Base-by-base conservation (phyloP, 306 rosid species). In the Ormosia semicastrata region DNA sequence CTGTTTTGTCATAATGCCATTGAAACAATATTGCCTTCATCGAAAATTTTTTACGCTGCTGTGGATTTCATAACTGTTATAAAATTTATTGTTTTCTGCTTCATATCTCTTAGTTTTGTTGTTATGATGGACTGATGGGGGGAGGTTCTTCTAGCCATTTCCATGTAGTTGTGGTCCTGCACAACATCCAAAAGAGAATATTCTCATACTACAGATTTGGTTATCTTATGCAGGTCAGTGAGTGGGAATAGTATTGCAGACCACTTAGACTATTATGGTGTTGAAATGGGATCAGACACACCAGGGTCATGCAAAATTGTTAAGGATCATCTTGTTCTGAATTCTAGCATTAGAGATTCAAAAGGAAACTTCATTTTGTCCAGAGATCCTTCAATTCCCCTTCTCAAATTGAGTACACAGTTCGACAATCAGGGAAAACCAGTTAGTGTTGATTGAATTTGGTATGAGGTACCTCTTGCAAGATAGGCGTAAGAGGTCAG, bases 201-300 rank as follows among this genome's bases (percentile, higher is more conserved):
- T n/a, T n/a, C 30, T 44, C 32, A 62, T 50, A 58, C 2, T 30
- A 62, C 32, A 33, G 40, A 34, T 63, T 78, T 67, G 86, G 49
- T 79, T 59, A 60, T 43, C 10, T 60, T 66, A 65, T 86, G 90
- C 98, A 95, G 99, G 78, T 93, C 98, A 4, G 99, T 96, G 73
- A 75, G 77, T 30, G 99, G 97, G 66, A 96, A 84, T 80, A 96
- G 99, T 78, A 87, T 96, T 49, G 43, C 84, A 2, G 99, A 96
- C 81, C 99, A 96, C 85, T 74, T 96, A 52, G 74, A 18, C 11
- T 96, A 96, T 76, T 96, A 77, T 53, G 97, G 92, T 8, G 78
- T 91, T 56, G 71, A 85, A 40, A 68, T 96, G 85, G 89, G 84
- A 85, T 86, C 89, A 14, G 85, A 85, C 49, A 58, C 76, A 17